A percentile compares a stretch with the other conserved stretches of the same genome.
Conservation (phyloP, 1,139 yeast genomes). For the Magnusiomyces suaveolens region DNA sequence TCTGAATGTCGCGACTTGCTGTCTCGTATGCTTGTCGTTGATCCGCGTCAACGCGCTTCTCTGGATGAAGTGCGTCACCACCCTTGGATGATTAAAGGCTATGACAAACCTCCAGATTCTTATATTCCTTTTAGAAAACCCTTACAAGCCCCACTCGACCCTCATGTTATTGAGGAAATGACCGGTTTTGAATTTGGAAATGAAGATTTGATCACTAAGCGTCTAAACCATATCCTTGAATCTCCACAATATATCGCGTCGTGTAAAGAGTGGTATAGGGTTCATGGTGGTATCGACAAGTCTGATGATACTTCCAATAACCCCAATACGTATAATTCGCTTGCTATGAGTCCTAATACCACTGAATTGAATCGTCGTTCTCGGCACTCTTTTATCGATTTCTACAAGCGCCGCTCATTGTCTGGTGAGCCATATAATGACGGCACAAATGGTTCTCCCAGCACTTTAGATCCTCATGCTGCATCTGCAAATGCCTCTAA, state of each 20-base stretch:
- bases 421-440: neutral
- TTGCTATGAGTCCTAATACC: neutral
- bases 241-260: conserved; percentile 64
- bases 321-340: neutral
- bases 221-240: conserved; percentile 48
- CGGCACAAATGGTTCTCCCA: neutral
- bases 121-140: conserved; percentile 74
- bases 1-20: conserved; percentile 75
- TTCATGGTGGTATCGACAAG: conserved; percentile 17
- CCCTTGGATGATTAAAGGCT: conserved; percentile 93
- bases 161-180: conserved; percentile 62
- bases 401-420: conserved; percentile 18
- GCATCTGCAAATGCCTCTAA: neutral
- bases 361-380: conserved; percentile 5
- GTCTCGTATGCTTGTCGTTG: conserved; percentile 85
- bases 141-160: conserved; percentile 61
- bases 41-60: conserved; percentile 71
- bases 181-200: conserved; percentile 72
- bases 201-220: conserved; percentile 47
- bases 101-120: conserved; percentile 60
- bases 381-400: conserved; percentile 22
- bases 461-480: conserved; percentile 1
- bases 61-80: conserved; percentile 72
- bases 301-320: neutral
- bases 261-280: conserved; percentile 52